phyloP scores from a whole-genome alignment of 164 flowering plant species.

The Berberis thunbergii region DNA sequence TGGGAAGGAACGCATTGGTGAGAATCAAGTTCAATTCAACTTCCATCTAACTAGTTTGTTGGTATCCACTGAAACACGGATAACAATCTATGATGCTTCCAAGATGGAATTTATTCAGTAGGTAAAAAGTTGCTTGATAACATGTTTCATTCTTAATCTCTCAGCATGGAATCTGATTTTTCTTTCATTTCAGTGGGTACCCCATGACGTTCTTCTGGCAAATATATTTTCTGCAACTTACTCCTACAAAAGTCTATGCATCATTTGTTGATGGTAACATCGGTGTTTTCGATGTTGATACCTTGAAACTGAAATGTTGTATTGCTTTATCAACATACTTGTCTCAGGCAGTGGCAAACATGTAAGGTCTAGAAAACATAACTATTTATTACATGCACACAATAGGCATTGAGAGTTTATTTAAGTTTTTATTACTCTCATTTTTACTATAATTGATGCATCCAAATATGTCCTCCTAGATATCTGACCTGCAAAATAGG shows the following conservation, averaged over 20 bases:
- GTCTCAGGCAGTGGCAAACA: slow-evolving; percentile 35
- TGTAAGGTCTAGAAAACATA: slow-evolving; percentile 20
- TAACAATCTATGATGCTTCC: slow-evolving; percentile 79
- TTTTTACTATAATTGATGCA: too few relatives aligned
- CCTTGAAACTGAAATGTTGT: slow-evolving; percentile 63
- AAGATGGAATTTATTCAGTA: slow-evolving; percentile 77
- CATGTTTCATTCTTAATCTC: background rate
- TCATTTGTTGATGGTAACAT: slow-evolving; percentile 69
- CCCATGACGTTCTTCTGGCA: slow-evolving; percentile 60
- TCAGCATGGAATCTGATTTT: slow-evolving; percentile 1
- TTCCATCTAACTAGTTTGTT: slow-evolving; percentile 68
- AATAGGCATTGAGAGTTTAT: too few relatives aligned
- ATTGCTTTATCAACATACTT: slow-evolving; percentile 64
- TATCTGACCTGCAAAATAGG: too few relatives aligned
- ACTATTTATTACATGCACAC: too few relatives aligned
- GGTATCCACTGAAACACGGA: slow-evolving; percentile 76
- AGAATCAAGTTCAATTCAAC: slow-evolving; percentile 84
- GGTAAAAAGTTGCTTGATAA: slow-evolving; percentile 28
- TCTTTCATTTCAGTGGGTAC: slow-evolving; percentile 65
- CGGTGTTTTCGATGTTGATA: slow-evolving; percentile 78
- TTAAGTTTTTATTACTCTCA: too few relatives aligned
- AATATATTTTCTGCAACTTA: slow-evolving; percentile 68
- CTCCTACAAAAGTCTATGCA: slow-evolving; percentile 83
- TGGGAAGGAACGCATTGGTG: slow-evolving; percentile 65
- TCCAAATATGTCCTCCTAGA: too few relatives aligned